These are phyloP conservation scores for Anethum foeniculum DNA, from an alignment of 140 eudicot species.

Conservation along the genomic window DNA sequence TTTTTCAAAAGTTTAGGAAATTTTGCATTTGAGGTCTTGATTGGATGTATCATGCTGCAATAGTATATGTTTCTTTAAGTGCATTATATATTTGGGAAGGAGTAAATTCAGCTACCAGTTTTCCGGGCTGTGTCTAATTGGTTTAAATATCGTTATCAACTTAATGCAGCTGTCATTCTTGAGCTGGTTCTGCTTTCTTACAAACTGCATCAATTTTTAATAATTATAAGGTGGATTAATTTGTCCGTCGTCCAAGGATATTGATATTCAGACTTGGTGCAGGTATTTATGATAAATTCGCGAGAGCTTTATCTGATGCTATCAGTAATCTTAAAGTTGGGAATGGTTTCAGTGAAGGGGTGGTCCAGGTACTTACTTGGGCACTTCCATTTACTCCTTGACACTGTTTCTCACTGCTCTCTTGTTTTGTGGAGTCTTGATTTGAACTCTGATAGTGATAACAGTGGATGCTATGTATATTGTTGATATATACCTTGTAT, in stretches of 20 bases:
- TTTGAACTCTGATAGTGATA: not conserved
- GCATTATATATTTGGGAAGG: not conserved
- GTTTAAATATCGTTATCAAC: not conserved
- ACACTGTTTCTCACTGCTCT: not conserved
- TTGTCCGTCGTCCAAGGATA: not conserved
- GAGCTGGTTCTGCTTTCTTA: not conserved
- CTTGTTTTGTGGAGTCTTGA: constrained; percentile 1
- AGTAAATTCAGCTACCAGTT: not conserved
- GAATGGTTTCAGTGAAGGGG: constrained; percentile 79
- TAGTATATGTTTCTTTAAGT: not conserved
- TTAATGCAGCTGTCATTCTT: not conserved
- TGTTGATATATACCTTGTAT: not conserved
- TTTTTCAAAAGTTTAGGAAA: not conserved
- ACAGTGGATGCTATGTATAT: not conserved
- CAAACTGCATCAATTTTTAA: not conserved
- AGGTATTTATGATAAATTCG: constrained; percentile 84
- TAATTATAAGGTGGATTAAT: not conserved
- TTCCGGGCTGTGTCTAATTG: not conserved
- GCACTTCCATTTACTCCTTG: constrained; percentile 4
- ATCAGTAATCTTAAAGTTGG: constrained; percentile 82
- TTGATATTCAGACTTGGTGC: constrained; percentile 19
- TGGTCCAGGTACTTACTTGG: constrained; percentile 47
- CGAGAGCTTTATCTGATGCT: constrained; percentile 51
- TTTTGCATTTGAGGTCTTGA: not conserved
- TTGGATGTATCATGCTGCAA: not conserved